Base-by-base conservation (phyloP, 495 filamentous ascomycete species). In the Bryoglossum gracile region DNA sequence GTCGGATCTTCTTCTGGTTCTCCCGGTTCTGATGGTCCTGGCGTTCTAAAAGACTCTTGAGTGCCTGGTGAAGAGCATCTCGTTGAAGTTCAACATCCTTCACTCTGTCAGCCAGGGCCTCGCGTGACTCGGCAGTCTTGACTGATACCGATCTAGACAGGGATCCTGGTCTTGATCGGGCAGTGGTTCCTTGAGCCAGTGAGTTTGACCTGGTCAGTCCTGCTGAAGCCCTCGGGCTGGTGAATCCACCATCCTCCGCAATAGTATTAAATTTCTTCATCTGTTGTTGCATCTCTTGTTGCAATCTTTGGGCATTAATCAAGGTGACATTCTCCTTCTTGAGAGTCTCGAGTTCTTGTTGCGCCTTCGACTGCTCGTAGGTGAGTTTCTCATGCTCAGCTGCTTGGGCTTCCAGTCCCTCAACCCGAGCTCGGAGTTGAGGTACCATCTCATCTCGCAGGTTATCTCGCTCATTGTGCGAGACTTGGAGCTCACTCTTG, bases 71-170 rank as follows among this genome's bases (percentile, higher is more conserved):
- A 11, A 98, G 71, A 10, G 89, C 89, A 65, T 98, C 92, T 18
- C 92, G 83, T 67, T 98, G 92, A 32, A 82, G 77, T 66, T 98
- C 94, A 30, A 94, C 81, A 54, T 96, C 90, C 62, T 94, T 92
- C 11, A 96, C 71, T 30, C 87, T 80, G 25, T 98, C 92, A 10
- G 82, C 78, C 21, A 87, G 64, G n/a, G 78, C 76, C 36, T 88
- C 85, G 39, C 76, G 72, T 4, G 76, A 77, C 55, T 89, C 85
- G 43, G 61, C 54, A 30, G 54, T 62, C 41, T 56, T 59, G 8
- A 59, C 56, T n/a, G 59, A 59, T 41, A 47, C 16, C 3, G 56
- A 57, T 47, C 56, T 50, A 23, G 50, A 32, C 32, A 60, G 39
- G 8, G 58, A 61, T 19, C 44, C 33, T 28, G 52, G 56, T 46